Conservation (phyloP, 2,329 filamentous ascomycete genomes). For the Talaromyces funiculosus region DNA sequence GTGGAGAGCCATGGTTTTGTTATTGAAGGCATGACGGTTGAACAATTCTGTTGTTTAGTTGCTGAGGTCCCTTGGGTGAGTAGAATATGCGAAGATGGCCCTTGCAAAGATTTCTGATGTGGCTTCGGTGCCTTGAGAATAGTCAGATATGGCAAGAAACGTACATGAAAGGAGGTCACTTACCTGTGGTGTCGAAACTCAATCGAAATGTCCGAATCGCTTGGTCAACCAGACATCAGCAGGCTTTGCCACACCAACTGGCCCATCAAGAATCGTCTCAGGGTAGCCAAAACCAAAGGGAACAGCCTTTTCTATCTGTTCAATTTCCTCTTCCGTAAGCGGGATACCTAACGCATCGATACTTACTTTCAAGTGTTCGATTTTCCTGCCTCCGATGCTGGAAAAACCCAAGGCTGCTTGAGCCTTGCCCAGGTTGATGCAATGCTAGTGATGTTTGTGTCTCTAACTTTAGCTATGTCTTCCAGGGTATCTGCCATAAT, state of each 20-base stretch:
- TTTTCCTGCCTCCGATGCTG: constrained; percentile 45
- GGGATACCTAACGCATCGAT: constrained; percentile 48
- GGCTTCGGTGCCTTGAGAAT: background rate
- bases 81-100: no score
- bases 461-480: background rate
- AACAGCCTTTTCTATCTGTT: constrained; percentile 46
- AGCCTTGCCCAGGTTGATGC: background rate
- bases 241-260: background rate
- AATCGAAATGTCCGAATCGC: background rate
- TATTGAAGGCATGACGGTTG: no score
- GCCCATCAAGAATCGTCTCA: constrained; percentile 20
- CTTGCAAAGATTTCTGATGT: background rate
- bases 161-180: background rate
- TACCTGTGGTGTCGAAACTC: constrained; percentile 2
- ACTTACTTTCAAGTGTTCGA: constrained; percentile 48
- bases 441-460: background rate
- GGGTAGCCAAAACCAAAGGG: constrained; percentile 54
- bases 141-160: background rate
- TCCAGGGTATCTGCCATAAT: constrained; percentile 2
- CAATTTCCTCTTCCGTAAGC: constrained; percentile 49
- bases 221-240: constrained; percentile 2
- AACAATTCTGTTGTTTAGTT: no score
- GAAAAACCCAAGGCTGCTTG: constrained; percentile 28
- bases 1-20: no score
- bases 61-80: no score